A percentile compares a stretch with the other conserved stretches of the same genome.
Evolutionary conservation across 2,329 filamentous ascomycete genomes (phyloP).

Genomic region (Aspergillus sp.): DNA sequence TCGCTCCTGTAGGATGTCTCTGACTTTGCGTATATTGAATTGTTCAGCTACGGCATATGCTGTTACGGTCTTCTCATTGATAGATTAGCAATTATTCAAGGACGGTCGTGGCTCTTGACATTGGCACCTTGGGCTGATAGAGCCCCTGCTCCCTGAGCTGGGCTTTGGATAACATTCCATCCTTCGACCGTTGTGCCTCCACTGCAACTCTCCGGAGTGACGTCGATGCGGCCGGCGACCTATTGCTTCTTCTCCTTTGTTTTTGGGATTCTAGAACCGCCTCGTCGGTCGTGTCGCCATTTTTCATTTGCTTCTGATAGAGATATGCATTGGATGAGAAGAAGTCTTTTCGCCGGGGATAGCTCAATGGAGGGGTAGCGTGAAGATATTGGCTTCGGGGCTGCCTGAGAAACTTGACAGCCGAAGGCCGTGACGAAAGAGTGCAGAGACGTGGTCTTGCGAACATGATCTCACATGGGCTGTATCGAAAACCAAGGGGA

Average conservation of each 20-base stretch:
- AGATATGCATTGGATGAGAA: constrained; percentile 67
- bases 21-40: constrained; percentile 62
- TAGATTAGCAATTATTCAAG: constrained; percentile 16
- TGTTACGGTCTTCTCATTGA: constrained; percentile 52
- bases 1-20: constrained; percentile 58
- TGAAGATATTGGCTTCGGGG: constrained; percentile 39
- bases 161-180: constrained; percentile 54
- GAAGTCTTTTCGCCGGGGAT: constrained; percentile 60
- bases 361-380: constrained; percentile 36
- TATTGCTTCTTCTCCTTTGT: constrained; percentile 52
- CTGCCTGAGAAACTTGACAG: constrained; percentile 27
- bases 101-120: constrained; percentile 3
- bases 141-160: constrained; percentile 39
- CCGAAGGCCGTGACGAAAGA: constrained; percentile 33
- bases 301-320: constrained; percentile 39
- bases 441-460: constrained; percentile 34
- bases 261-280: constrained; percentile 29
- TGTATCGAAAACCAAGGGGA: not conserved
- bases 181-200: constrained; percentile 70
- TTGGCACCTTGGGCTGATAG: constrained; percentile 40
- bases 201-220: constrained; percentile 83
- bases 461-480: constrained; percentile 38
- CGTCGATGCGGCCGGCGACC: constrained; percentile 63
- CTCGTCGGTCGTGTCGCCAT: constrained; percentile 20
- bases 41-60: constrained; percentile 70